Base-by-base conservation (phyloP, 371 early-diverging fungal genomes). In the Circinella minor region DNA sequence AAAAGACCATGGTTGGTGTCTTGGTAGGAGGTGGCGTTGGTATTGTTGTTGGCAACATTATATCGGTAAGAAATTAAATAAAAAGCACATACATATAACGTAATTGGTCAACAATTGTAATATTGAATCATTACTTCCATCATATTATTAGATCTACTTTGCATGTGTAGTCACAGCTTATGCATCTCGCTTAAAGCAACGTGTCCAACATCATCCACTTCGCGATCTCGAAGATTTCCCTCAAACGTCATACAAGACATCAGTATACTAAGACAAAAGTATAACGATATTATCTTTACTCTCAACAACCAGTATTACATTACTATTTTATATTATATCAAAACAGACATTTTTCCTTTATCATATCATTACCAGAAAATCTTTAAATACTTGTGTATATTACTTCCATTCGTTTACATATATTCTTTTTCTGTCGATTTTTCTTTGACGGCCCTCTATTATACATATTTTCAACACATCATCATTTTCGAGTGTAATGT, bases 221-320 rank as follows among this genome's bases (percentile, higher is more conserved):
- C 68, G 72, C 20, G 70, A 75, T 43, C 65, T 75, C 20, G 76
- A 75, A 36, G 76, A 75, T 18, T 75, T 71, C 34, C 75, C 75
- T 20, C 66, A 71, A 38, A 57, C 68, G 7, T 59, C 59, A 27
- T 61, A 67, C 48, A 67, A 67, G 37, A 49, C 68, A 15, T 49
- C 68, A 1, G 55, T 66, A 27, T 67, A 67, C 38, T 67, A 67
- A 61, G 51, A 9, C 15, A 39, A 17, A 36, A 38, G 20, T 61
- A 14, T n/a, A 7, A 7, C 17, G 36, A 38, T 61, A 37, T 39
- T 34, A 37, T 11, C 34, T 34, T 36, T 34, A 59, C 60, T 15
- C 15, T 37, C 61, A 61, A 3, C 61, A 38, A 38, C 61, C 43
- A 43, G 11, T 11, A 27, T 27, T 27, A 27, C 27, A 27, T 27